Conservation (phyloP, 371 early-diverging fungal genomes). For the Batrachochytrium dendrobatidis region DNA sequence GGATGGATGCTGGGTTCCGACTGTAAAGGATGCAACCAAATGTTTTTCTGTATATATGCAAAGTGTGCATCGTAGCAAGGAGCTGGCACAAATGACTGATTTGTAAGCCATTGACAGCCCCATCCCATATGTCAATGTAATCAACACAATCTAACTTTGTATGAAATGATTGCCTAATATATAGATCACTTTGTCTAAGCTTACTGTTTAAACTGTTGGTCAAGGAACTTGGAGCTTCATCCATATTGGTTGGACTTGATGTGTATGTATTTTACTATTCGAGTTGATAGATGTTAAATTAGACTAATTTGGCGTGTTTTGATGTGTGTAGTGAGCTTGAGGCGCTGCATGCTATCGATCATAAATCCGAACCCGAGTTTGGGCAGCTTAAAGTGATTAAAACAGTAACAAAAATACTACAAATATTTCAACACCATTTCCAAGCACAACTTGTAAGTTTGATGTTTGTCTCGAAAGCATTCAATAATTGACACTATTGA, state of each 20-base stretch:
- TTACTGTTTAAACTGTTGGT: too few relatives aligned
- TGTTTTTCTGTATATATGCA: not conserved
- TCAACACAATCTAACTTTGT: too few relatives aligned
- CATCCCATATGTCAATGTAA: too few relatives aligned
- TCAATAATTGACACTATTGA: not conserved
- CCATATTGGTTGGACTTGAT: too few relatives aligned
- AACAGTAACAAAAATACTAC: slow-evolving; percentile 62
- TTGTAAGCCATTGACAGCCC: too few relatives aligned
- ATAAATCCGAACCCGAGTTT: slow-evolving; percentile 65
- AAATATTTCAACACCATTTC: slow-evolving; percentile 85
- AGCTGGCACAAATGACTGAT: slow-evolving; percentile 10
- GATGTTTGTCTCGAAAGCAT: not conserved
- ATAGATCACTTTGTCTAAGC: too few relatives aligned
- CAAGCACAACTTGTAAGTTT: slow-evolving; percentile 68
- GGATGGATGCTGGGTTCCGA: not conserved
- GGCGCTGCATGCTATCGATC: slow-evolving; percentile 50
- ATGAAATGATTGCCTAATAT: too few relatives aligned
- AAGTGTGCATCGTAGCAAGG: not conserved
- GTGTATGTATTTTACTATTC: too few relatives aligned
- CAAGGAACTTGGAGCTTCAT: too few relatives aligned
- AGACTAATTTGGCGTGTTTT: too few relatives aligned
- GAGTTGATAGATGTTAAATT: too few relatives aligned
- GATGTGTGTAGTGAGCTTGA: slow-evolving; percentile 59
- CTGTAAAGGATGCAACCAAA: not conserved
- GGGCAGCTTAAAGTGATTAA: slow-evolving; percentile 60